Percentiles rank a stretch among this genome's conserved stretches.
These are phyloP conservation scores for Periconia sp. DNA, from an alignment of 2,329 filamentous ascomycete genomes.

Conservation along the genomic window DNA sequence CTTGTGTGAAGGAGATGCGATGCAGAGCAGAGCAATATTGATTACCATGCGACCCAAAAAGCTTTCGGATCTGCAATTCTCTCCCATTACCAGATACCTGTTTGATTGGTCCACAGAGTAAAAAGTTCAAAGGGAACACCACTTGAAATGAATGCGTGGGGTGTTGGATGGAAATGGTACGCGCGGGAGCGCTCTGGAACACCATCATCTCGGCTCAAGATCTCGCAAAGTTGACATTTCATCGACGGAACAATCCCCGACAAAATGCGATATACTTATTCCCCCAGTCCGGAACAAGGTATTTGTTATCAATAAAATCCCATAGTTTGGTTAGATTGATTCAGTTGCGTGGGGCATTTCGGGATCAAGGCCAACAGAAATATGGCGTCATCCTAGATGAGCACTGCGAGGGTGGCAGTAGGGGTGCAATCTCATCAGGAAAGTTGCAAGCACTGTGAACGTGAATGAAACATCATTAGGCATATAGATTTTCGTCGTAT, in stretches of 20 bases:
- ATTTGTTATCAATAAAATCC: neutral
- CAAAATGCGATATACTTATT: neutral
- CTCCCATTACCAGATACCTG: too few relatives aligned
- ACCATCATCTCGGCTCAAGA: neutral
- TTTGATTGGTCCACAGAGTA: neutral
- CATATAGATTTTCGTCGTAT: constrained; percentile 18
- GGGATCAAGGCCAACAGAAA: constrained; percentile 14
- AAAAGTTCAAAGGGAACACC: neutral
- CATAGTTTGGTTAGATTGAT: constrained; percentile 10
- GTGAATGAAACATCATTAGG: constrained; percentile 12
- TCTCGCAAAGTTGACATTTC: neutral
- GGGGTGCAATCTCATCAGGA: constrained; percentile 3
- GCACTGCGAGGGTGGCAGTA: neutral
- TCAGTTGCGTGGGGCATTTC: constrained; percentile 18
- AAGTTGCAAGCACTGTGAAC: constrained; percentile 3
- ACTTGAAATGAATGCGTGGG: neutral
- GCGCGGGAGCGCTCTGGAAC: neutral
- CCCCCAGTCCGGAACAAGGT: too few relatives aligned
- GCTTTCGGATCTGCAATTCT: too few relatives aligned
- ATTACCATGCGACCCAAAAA: too few relatives aligned
- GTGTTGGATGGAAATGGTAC: neutral
- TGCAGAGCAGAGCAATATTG: too few relatives aligned
- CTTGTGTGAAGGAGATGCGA: too few relatives aligned
- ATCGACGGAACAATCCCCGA: neutral
- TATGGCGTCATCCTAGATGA: neutral